Percentiles rank a stretch among this genome's conserved stretches.
phyloP scores from a whole-genome alignment of 768 basidiomycete species.

The Russula lepida region DNA sequence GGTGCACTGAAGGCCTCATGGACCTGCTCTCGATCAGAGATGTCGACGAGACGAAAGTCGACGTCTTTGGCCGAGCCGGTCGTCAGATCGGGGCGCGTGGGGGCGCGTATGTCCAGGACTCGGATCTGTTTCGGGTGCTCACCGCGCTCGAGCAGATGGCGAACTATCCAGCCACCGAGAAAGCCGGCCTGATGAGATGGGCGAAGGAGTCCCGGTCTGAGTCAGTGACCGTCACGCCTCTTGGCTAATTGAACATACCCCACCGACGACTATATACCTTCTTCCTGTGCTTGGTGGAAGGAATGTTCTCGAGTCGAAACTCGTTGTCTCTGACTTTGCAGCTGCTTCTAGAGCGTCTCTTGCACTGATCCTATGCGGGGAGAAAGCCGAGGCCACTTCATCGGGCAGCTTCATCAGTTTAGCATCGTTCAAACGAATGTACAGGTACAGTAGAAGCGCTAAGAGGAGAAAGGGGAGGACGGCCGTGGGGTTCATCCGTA shows the following conservation, averaged over 20 bases:
- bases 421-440: constrained; percentile 45
- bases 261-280: constrained; percentile 69
- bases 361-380: constrained; percentile 43
- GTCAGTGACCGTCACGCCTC: no score
- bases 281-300: constrained; percentile 64
- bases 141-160: constrained; percentile 58
- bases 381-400: constrained; percentile 37
- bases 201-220: background rate
- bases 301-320: constrained; percentile 35
- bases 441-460: constrained; percentile 28
- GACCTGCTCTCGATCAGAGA: constrained; percentile 46
- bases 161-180: constrained; percentile 70
- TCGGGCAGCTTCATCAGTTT: constrained; percentile 44
- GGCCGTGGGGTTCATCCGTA: background rate
- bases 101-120: constrained; percentile 57
- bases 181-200: constrained; percentile 49
- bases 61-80: constrained; percentile 45
- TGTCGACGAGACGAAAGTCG: constrained; percentile 50
- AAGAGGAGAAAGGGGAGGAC: constrained; percentile 3
- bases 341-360: constrained; percentile 35
- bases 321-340: constrained; percentile 28
- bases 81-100: constrained; percentile 47
- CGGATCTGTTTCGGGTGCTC: constrained; percentile 60
- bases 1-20: constrained; percentile 53
- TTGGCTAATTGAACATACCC: constrained; percentile 36